Evolutionary conservation across 2,329 filamentous ascomycete genomes (phyloP), one percentile per base, ranked within the genome.

Genomic region (Lachnum nothofagi): DNA sequence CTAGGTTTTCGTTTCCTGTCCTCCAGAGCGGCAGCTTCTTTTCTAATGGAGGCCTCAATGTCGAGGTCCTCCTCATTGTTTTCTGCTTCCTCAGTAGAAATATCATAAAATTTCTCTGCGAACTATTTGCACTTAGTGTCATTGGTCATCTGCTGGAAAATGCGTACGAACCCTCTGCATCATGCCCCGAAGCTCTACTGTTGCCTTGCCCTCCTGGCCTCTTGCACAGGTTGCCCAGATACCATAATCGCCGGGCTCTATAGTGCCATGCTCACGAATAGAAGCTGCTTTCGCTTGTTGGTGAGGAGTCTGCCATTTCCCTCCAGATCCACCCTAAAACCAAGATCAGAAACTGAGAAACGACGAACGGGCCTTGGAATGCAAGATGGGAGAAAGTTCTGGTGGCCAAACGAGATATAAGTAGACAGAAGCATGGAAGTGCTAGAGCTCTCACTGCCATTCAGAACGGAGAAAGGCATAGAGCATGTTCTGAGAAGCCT

Each of bases 201-300:
- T 76, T 12, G 86, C 85, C 66, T 82, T 85, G 35, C 73, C 74
- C 67, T 88, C 85, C 70, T 86, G 84, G 56, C 80, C 79, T 63
- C 84, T 78, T 44, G 84, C 80, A 64, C 85, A 91, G 0, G 86
- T 90, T 23, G 84, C 83, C 85, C 86, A 91, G 50, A 91, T 82
- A 4, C 87, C 87, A 44, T 76, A 72, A 60, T 90, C 85, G 4
- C 86, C 85, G 4, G 83, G 72, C 58, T 86, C 79, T 41, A 90
- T 67, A 10, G 67, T 72, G 34, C 72, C 73, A 29, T 44, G 56
- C 68, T 69, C 70, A 12, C 67, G 67, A 52, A 68, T 65, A 43
- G 68, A 65, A 17, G 70, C 68, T 37, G 70, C 57, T 61, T 76
- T 82, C 27, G 70, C 68, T 59, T 74, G 72, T 39, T 83, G 79